Evolutionary conservation across 2,329 filamentous ascomycete genomes (phyloP).

Genomic region (Aureobasidium sp.): DNA sequence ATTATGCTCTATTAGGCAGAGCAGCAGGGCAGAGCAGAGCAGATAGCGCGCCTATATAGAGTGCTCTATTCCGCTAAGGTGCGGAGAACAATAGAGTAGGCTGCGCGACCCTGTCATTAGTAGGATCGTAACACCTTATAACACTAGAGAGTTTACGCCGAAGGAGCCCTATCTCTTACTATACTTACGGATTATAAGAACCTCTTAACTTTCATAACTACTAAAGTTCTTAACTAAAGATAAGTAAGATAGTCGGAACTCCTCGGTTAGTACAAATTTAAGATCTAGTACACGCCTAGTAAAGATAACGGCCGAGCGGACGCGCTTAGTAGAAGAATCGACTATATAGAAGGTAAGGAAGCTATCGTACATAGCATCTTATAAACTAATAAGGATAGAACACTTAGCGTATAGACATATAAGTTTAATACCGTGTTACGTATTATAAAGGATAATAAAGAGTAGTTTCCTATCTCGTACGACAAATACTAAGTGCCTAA

Average conservation of each 20-base stretch:
- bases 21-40: no score
- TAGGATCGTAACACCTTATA: no score
- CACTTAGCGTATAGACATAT: constrained; percentile 10
- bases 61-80: no score
- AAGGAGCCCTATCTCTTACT: constrained; percentile 13
- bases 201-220: constrained; percentile 15
- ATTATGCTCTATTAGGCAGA: no score
- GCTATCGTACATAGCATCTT: constrained; percentile 11
- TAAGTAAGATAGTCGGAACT: constrained; percentile 14
- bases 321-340: constrained; percentile 14
- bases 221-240: constrained; percentile 12
- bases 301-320: constrained; percentile 14
- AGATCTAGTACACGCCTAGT: constrained; percentile 15
- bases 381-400: constrained; percentile 11
- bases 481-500: constrained; percentile 1
- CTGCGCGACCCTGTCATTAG: no score
- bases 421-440: constrained; percentile 3
- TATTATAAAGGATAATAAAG: constrained; percentile 7
- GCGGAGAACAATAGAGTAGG: no score
- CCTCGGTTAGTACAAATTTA: constrained; percentile 14
- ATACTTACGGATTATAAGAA: constrained; percentile 16
- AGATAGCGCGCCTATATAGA: no score
- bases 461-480: background rate
- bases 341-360: constrained; percentile 15
- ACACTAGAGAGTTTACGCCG: constrained; percentile 15